phyloP scores from a whole-genome alignment of 306 rosid genomes.

The Oemleria cerasiformis region DNA sequence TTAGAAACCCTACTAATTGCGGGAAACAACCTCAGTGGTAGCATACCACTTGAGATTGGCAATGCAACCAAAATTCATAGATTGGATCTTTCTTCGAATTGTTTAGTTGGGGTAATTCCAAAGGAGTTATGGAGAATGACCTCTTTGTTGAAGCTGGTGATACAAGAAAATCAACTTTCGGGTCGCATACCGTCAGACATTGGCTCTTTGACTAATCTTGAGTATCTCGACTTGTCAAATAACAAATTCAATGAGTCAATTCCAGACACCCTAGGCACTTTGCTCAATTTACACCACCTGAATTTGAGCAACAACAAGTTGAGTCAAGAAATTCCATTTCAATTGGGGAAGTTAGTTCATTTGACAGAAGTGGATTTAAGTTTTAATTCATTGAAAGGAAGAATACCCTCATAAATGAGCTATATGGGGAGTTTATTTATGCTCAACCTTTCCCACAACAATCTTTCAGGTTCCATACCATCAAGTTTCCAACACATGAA shows the following conservation, averaged over 20 bases:
- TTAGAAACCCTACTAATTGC: no score
- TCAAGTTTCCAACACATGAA: neutral
- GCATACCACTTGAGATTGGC: no score
- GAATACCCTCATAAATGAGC: neutral
- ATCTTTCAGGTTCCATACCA: neutral
- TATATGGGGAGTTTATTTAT: neutral
- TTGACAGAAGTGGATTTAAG: constrained; percentile 2
- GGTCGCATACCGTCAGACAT: no score
- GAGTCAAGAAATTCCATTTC: neutral
- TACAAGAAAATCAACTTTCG: no score
- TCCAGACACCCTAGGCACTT: neutral
- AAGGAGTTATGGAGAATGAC: no score
- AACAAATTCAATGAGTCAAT: neutral
- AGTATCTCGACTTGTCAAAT: no score
- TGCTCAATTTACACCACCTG: neutral
- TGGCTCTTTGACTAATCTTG: no score
- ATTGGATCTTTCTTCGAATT: neutral
- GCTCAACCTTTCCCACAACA: neutral
- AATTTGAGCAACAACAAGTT: neutral
- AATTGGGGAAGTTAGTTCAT: neutral
- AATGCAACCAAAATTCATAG: no score
- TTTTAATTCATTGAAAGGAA: neutral
- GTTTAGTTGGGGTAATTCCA: no score
- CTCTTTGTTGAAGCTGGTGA: no score
- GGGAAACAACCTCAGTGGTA: no score